Percentiles rank a stretch among this genome's conserved stretches.
These are phyloP conservation scores for Pythium oligandrum DNA, from an alignment of 352 stramenopile species.

Conservation along the genomic window DNA sequence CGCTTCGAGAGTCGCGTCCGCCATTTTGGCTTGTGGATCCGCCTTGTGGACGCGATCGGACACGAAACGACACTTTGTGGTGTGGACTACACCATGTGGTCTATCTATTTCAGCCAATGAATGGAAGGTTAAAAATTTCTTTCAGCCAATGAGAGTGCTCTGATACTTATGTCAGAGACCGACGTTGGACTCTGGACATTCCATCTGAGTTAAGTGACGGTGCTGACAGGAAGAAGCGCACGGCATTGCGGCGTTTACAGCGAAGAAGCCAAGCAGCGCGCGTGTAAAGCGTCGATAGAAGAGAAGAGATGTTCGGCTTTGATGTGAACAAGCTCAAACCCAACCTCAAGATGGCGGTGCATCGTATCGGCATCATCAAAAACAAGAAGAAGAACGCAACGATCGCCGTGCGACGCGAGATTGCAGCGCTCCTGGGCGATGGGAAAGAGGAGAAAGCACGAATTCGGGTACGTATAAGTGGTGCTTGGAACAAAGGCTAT, in stretches of 20 bases:
- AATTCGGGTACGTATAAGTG: slow-evolving; percentile 78
- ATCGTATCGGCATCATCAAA: slow-evolving; percentile 88
- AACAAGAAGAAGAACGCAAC: slow-evolving; percentile 89
- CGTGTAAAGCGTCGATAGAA: too few relatives aligned
- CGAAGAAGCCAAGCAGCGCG: too few relatives aligned
- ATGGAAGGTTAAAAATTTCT: too few relatives aligned
- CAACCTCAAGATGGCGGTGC: slow-evolving; percentile 91
- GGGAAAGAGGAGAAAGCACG: slow-evolving; percentile 93
- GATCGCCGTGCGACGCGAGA: slow-evolving; percentile 67
- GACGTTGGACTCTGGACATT: too few relatives aligned
- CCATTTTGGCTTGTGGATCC: slow-evolving; percentile 23
- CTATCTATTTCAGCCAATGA: too few relatives aligned
- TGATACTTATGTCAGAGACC: too few relatives aligned
- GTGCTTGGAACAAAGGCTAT: background rate
- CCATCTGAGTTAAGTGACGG: too few relatives aligned
- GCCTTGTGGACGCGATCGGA: background rate
- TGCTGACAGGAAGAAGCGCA: background rate
- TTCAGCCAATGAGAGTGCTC: too few relatives aligned
- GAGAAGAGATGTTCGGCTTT: slow-evolving; percentile 77
- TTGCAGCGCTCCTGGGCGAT: slow-evolving; percentile 73
- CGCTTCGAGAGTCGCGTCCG: slow-evolving; percentile 45
- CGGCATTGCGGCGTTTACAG: too few relatives aligned
- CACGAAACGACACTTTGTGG: slow-evolving; percentile 5
- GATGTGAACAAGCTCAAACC: slow-evolving; percentile 91
- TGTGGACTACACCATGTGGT: slow-evolving; percentile 11